Conservation (phyloP, 2,329 filamentous ascomycete species). For the Paramyrothecium sp. region DNA sequence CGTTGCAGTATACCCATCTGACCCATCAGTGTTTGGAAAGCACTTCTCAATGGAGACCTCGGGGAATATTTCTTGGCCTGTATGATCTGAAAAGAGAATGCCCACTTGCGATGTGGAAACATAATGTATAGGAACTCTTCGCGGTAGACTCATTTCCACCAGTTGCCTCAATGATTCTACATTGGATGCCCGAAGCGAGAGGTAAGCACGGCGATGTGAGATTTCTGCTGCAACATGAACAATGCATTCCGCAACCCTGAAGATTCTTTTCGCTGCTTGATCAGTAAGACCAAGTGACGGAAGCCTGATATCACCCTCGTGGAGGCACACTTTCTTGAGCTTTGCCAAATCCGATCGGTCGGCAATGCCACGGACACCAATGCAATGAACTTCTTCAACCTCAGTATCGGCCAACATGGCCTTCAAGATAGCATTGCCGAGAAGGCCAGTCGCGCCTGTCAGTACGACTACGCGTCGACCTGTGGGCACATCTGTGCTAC, state of each 20-base stretch:
- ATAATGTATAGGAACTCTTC: background rate
- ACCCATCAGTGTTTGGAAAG: background rate
- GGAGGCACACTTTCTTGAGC: background rate
- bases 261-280: background rate
- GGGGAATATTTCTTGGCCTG: background rate
- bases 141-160: background rate
- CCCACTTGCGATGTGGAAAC: background rate
- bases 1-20: background rate
- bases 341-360: background rate
- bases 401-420: background rate
- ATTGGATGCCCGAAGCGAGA: background rate
- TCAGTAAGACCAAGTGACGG: background rate
- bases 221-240: background rate
- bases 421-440: background rate
- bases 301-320: background rate
- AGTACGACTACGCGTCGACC: background rate
- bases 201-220: background rate
- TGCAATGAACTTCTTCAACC: background rate
- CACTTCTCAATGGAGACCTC: background rate
- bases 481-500: background rate
- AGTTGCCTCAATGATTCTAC: background rate
- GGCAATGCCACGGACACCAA: background rate
- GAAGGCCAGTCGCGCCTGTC: background rate
- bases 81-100: too few species aligned
- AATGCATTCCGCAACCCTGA: background rate